Conservation (phyloP, 176 grass and related monocot genomes). For the Sorghum bicolor region Sorghum_bicolor_NCBIv3 NC_012873.2:66666501-66667000, state of each 20-base stretch:
- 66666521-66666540: neutral
- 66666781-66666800: neutral
- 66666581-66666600: neutral
- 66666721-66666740: neutral
- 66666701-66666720: constrained; percentile 4
- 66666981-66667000: neutral
- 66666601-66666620: neutral
- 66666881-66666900: constrained; percentile 95
- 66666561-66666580: neutral
- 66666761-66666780: neutral
- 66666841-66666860: constrained; percentile 87
- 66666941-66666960: neutral
- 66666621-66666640: neutral
- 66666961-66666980: constrained; percentile 10
- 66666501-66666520: neutral
- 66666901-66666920: constrained; percentile 99
- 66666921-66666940: neutral
- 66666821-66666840: constrained; percentile 17
- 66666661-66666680: neutral
- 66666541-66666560: neutral
- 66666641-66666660: neutral
- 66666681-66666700: neutral
- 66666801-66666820: neutral
- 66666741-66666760: neutral
- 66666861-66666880: constrained; percentile 93